Percentiles rank a stretch among this genome's conserved stretches.
These are phyloP conservation scores for Ophiosphaerella narmari DNA, from an alignment of 2,329 filamentous ascomycete genomes.

Conservation along the genomic window DNA sequence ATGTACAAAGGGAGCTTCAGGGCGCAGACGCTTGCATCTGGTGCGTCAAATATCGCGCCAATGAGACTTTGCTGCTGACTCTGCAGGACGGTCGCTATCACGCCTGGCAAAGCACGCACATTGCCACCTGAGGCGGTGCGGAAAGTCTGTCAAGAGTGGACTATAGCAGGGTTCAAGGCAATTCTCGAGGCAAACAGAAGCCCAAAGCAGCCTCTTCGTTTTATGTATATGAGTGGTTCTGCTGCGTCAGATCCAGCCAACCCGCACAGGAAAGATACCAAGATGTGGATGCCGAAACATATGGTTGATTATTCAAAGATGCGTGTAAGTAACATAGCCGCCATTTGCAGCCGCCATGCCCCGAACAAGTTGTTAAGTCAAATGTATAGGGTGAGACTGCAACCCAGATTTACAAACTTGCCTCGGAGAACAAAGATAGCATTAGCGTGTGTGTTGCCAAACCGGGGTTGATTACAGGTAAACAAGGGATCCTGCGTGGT, in stretches of 20 bases:
- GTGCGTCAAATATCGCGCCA: too few species aligned
- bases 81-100: constrained; percentile 52
- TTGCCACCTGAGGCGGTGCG: constrained; percentile 45
- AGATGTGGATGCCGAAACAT: constrained; percentile 37
- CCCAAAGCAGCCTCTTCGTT: constrained; percentile 48
- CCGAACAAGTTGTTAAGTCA: neutral
- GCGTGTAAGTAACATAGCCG: constrained; percentile 46
- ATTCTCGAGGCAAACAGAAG: constrained; percentile 35
- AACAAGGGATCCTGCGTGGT: constrained; percentile 22
- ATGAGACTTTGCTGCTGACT: constrained; percentile 12
- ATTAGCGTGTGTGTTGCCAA: constrained; percentile 50
- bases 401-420: constrained; percentile 49
- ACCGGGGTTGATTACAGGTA: constrained; percentile 50
- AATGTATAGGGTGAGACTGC: constrained; percentile 54
- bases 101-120: constrained; percentile 40
- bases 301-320: constrained; percentile 52
- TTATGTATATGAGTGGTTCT: constrained; percentile 57
- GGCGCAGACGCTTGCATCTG: too few species aligned
- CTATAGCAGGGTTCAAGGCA: constrained; percentile 42
- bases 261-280: constrained; percentile 48
- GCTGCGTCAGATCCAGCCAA: constrained; percentile 41
- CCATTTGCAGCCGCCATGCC: too few species aligned
- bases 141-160: constrained; percentile 50
- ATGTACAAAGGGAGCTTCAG: too few species aligned
- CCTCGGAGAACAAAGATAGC: constrained; percentile 42